These are phyloP conservation scores for Penicillium concentricum DNA, from an alignment of 2,329 filamentous ascomycete species.

Conservation along the genomic window DNA sequence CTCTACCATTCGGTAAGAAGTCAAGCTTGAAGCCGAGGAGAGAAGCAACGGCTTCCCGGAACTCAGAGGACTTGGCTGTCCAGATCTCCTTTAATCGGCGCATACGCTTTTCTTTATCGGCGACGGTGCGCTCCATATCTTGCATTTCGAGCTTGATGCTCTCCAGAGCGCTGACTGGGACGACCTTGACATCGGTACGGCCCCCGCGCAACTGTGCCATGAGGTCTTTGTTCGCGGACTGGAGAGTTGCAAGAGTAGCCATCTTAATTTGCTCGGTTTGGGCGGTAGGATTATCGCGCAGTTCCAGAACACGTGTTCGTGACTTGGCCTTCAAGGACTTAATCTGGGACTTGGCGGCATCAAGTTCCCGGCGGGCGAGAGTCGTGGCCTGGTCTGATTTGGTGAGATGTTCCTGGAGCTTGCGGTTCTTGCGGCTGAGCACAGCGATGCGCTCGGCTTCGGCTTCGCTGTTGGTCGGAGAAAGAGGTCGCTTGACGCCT, in stretches of 20 bases:
- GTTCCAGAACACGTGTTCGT: conserved; percentile 77
- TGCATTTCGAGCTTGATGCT: conserved; percentile 73
- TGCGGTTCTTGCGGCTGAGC: conserved; percentile 81
- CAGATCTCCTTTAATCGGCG: conserved; percentile 89
- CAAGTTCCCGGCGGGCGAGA: conserved; percentile 72
- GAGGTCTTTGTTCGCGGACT: conserved; percentile 80
- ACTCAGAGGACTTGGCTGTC: conserved; percentile 86
- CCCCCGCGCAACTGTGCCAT: conserved; percentile 65
- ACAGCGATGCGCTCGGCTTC: conserved; percentile 74
- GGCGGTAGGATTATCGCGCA: conserved; percentile 89
- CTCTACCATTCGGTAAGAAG: conserved; percentile 95
- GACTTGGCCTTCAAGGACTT: conserved; percentile 64
- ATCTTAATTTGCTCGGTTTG: conserved; percentile 82
- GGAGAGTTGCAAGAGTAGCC: conserved; percentile 71
- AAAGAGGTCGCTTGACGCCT: conserved; percentile 64
- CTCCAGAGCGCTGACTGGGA: conserved; percentile 75
- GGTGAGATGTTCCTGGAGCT: conserved; percentile 74
- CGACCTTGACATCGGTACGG: conserved; percentile 54
- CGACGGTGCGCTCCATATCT: conserved; percentile 67
- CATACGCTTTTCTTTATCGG: conserved; percentile 73
- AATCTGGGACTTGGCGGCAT: conserved; percentile 71
- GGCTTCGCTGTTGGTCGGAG: conserved; percentile 54
- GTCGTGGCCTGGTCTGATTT: conserved; percentile 67
- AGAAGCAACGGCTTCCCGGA: conserved; percentile 89
- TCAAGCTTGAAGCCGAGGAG: conserved; percentile 93